Evolutionary conservation across 352 stramenopile genomes (phyloP).

Genomic region (Globisporangium perplexum): DNA sequence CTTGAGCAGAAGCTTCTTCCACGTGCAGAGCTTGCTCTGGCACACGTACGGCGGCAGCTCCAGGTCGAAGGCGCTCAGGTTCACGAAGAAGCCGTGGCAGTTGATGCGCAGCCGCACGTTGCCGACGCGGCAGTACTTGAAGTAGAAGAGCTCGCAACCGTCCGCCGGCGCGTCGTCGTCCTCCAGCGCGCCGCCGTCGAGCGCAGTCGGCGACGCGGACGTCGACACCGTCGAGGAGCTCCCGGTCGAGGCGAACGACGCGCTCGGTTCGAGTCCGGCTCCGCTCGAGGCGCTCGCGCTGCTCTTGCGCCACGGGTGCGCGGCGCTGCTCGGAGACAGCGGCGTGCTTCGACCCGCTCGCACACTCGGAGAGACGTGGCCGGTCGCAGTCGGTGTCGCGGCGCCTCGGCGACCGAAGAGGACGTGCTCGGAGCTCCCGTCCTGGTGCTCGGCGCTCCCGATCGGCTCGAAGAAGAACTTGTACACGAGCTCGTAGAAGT

Average conservation of each 20-base stretch:
- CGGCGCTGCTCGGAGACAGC: background rate
- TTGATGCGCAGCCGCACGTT: constrained; percentile 78
- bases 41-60: constrained; percentile 74
- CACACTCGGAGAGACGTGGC: constrained; percentile 3
- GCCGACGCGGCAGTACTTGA: constrained; percentile 80
- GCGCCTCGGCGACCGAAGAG: constrained; percentile 51
- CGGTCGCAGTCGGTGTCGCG: no score
- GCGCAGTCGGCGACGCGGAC: constrained; percentile 5
- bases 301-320: constrained; percentile 8
- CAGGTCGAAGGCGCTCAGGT: constrained; percentile 75
- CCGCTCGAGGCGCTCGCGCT: constrained; percentile 3
- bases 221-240: background rate
- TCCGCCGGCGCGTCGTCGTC: constrained; percentile 50
- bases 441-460: constrained; percentile 18
- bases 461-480: constrained; percentile 83
- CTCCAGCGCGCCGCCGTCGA: constrained; percentile 20
- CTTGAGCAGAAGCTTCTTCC: constrained; percentile 75
- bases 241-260: background rate
- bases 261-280: background rate
- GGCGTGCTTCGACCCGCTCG: background rate
- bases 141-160: constrained; percentile 76
- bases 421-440: constrained; percentile 38
- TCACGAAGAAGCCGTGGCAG: constrained; percentile 85
- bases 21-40: constrained; percentile 77
- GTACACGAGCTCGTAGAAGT: constrained; percentile 82